A percentile compares a stretch with the other conserved stretches of the same genome.
phyloP scores from a whole-genome alignment of 202 grass and related monocot genomes.

The Elaeis oleifera region DNA sequence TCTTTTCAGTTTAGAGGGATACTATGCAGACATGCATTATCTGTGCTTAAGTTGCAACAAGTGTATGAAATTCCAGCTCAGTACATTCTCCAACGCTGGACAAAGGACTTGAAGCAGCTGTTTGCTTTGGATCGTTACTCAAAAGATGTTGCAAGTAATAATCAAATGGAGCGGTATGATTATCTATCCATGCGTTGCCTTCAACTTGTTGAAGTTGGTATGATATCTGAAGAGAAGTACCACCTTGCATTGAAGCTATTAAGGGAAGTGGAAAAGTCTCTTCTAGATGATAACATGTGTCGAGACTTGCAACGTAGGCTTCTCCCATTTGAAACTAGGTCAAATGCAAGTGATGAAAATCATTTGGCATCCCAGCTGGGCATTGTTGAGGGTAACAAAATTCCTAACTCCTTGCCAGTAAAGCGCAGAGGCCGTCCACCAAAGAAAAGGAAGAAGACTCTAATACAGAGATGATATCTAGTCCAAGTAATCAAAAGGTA shows the following conservation, averaged over 20 bases:
- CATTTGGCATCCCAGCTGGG: constrained; percentile 24
- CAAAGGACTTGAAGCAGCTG: constrained; percentile 45
- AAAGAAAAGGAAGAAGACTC: constrained; percentile 46
- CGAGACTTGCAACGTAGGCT: constrained; percentile 50
- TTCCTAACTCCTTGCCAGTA: constrained; percentile 22
- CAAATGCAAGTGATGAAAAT: constrained; percentile 31
- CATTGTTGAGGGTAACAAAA: constrained; percentile 37
- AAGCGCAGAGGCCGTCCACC: constrained; percentile 58
- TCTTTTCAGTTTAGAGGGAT: constrained; percentile 51
- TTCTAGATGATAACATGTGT: constrained; percentile 57
- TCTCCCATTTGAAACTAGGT: constrained; percentile 29
- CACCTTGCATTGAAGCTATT: constrained; percentile 40
- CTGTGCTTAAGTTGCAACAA: constrained; percentile 57
- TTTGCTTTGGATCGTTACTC: constrained; percentile 32
- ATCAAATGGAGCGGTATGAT: constrained; percentile 55
- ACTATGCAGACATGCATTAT: constrained; percentile 52
- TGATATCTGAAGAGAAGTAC: constrained; percentile 52
- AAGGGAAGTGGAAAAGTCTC: constrained; percentile 38
- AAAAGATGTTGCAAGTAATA: constrained; percentile 37
- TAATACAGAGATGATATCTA: constrained; percentile 32
- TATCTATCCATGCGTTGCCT: constrained; percentile 55
- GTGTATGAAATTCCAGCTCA: constrained; percentile 44
- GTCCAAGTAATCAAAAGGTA: constrained; percentile 30
- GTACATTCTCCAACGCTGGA: constrained; percentile 59
- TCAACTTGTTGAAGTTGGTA: constrained; percentile 55